These are phyloP conservation scores for Linanthus parryae DNA, from an alignment of 148 eudicot species.

Conservation along the genomic window DNA sequence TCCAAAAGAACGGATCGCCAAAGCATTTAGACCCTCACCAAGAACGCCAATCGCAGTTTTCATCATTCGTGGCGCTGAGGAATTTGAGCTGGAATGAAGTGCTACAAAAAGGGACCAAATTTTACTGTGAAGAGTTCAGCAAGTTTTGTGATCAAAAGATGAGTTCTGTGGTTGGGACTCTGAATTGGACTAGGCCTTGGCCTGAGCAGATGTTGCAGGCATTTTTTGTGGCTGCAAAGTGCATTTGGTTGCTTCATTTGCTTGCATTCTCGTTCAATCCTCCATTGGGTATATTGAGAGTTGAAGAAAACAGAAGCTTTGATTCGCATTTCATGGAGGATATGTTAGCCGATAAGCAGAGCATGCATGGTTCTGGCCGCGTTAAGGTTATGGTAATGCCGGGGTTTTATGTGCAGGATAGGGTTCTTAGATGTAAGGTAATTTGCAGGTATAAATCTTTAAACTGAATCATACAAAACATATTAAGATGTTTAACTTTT, in stretches of 20 bases:
- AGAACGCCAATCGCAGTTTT: slow-evolving; percentile 56
- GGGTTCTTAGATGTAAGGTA: slow-evolving; percentile 81
- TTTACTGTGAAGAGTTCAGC: slow-evolving; percentile 85
- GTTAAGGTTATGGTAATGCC: slow-evolving; percentile 97
- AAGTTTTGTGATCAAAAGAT: slow-evolving; percentile 94
- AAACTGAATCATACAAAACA: no score
- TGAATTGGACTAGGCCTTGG: slow-evolving; percentile 87
- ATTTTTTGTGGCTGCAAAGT: slow-evolving; percentile 88
- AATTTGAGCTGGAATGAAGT: slow-evolving; percentile 93
- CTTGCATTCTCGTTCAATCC: slow-evolving; percentile 79
- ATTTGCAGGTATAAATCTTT: slow-evolving; percentile 74
- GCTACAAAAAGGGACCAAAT: slow-evolving; percentile 80
- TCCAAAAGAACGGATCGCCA: slow-evolving; percentile 71
- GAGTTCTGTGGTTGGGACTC: slow-evolving; percentile 52
- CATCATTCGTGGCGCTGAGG: slow-evolving; percentile 60
- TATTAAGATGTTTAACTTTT: no score
- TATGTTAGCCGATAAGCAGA: slow-evolving; percentile 51
- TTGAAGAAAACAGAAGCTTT: slow-evolving; percentile 70
- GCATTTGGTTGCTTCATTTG: slow-evolving; percentile 89
- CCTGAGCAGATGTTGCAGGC: slow-evolving; percentile 83
- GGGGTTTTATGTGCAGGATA: slow-evolving; percentile 86
- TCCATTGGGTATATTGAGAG: slow-evolving; percentile 60
- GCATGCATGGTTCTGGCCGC: slow-evolving; percentile 37
- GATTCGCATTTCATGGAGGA: slow-evolving; percentile 84
- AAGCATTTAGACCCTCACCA: slow-evolving; percentile 63